phyloP scores from a whole-genome alignment of 768 basidiomycete species.

The Pseudohyphozyma bogoriensis region DNA sequence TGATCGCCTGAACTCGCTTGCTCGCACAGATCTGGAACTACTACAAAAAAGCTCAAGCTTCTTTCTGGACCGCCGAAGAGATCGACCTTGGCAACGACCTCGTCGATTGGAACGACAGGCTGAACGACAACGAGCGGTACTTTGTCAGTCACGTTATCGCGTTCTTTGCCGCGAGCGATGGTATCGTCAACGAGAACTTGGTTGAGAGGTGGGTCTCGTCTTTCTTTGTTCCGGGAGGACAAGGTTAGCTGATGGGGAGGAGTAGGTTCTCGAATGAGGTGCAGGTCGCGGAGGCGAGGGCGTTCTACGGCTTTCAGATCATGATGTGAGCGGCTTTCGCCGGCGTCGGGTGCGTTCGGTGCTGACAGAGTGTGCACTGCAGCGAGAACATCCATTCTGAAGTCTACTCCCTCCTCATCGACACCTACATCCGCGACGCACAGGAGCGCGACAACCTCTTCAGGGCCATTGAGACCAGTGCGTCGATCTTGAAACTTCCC shows the following conservation, averaged over 20 bases:
- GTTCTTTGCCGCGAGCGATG: conserved; percentile 90
- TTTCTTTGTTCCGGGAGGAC: conserved; percentile 36
- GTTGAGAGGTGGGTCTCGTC: no score
- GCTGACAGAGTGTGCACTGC: background rate
- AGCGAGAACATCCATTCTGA: conserved; percentile 86
- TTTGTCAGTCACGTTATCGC: conserved; percentile 87
- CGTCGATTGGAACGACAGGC: conserved; percentile 39
- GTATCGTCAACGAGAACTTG: conserved; percentile 90
- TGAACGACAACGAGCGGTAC: conserved; percentile 45
- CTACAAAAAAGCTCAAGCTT: conserved; percentile 92
- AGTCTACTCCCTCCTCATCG: conserved; percentile 88
- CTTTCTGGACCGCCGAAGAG: conserved; percentile 89
- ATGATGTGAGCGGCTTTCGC: conserved; percentile 64
- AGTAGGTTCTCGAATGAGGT: conserved; percentile 76
- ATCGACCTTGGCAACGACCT: conserved; percentile 45
- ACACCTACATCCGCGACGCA: conserved; percentile 77
- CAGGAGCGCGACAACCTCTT: conserved; percentile 69
- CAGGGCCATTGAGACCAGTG: conserved; percentile 72
- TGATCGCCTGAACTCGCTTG: background rate
- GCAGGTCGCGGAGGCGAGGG: conserved; percentile 79
- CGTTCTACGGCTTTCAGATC: conserved; percentile 93
- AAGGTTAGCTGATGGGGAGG: no score
- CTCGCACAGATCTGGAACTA: conserved; percentile 72
- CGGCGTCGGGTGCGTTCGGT: background rate
- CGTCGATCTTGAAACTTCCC: no score